Evolutionary conservation across 306 rosid species (phyloP), one percentile per base, ranked within the genome.

Genomic region (Prunus davidiana): DNA sequence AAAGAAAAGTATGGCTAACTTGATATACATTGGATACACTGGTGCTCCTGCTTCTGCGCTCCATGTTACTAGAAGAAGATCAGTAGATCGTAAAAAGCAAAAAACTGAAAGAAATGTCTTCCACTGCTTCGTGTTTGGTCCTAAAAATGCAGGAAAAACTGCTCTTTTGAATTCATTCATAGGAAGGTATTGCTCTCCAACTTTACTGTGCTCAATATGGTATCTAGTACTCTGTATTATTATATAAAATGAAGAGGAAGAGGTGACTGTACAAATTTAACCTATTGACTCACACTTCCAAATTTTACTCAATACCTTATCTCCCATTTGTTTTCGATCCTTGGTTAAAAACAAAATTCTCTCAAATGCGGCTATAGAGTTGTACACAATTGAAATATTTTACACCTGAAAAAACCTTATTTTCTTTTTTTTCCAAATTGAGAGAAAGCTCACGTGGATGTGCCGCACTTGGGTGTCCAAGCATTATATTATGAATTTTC

Each of bases 121-220:
- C 73, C 96, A 88, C 55, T 95, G 98, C 90, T 92, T 86, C 70
- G 97, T 95, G 76, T 95, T 95, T 86, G 98, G 98, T 79, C 85
- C 97, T 5, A 90, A 84, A 82, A 85, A 79, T 79, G 79, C 97
- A 2, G 98, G 97, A 76, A 95, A 95, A 84, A 92, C 97, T 63
- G 83, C 97, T 82, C 83, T 95, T 45, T 83, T 90, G 85, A 74
- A 90, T 87, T 87, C 97, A 63, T 89, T 90, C 72, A 75, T 90
- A 81, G 88, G 88, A 80, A 95, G 98, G 98, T 95, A 83, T 34
- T 80, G 74, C 80, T 73, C 80, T 64, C 82, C 56, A 72, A 73
- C 71, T 73, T 58, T 12, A 41, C 71, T 78, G 34, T 51, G 62
- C 62, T 78, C 78, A 32, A 19, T 38, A 34, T 67, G 32, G 69